phyloP scores from a whole-genome alignment of 2,329 filamentous ascomycete genomes.

The Teratosphaeria epicoccoides region DNA sequence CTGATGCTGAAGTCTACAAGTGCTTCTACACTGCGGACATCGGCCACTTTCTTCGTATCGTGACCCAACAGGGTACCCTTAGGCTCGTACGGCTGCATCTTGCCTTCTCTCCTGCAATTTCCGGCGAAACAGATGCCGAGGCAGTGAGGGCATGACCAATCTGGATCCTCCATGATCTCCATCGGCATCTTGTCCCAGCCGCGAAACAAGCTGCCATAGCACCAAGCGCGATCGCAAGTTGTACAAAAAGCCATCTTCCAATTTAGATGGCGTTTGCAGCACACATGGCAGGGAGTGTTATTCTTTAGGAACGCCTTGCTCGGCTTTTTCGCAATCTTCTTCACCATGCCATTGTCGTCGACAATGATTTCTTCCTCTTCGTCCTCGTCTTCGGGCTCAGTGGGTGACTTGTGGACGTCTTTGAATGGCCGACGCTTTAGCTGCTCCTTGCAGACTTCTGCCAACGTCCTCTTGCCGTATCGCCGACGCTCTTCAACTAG shows the following conservation, averaged over 20 bases:
- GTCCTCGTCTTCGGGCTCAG: slow-evolving; percentile 33
- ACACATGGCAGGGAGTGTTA: slow-evolving; percentile 64
- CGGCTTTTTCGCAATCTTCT: slow-evolving; percentile 54
- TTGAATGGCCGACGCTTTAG: slow-evolving; percentile 69
- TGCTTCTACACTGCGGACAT: slow-evolving; percentile 79
- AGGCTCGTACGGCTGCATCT: slow-evolving; percentile 71
- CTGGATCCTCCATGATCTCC: slow-evolving; percentile 63
- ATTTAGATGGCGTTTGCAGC: slow-evolving; percentile 63
- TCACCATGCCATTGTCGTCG: slow-evolving; percentile 52
- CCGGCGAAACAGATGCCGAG: slow-evolving; percentile 78
- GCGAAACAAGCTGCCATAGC: slow-evolving; percentile 84
- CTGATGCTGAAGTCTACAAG: slow-evolving; percentile 85
- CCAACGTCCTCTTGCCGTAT: slow-evolving; percentile 65
- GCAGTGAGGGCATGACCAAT: slow-evolving; percentile 87
- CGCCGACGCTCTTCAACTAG: slow-evolving; percentile 59
- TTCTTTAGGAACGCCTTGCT: slow-evolving; percentile 40
- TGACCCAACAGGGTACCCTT: slow-evolving; percentile 82
- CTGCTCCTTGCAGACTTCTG: slow-evolving; percentile 90
- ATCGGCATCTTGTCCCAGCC: slow-evolving; percentile 87
- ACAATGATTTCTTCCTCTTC: slow-evolving; percentile 45
- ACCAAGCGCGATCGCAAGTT: slow-evolving; percentile 67
- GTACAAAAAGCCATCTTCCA: slow-evolving; percentile 81
- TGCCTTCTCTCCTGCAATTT: slow-evolving; percentile 56
- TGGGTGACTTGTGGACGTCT: slow-evolving; percentile 57
- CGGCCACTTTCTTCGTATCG: slow-evolving; percentile 80